A percentile compares a stretch with the other conserved stretches of the same genome.
phyloP scores from a whole-genome alignment of 2,329 filamentous ascomycete species.

The Alternaria infectoria region DNA sequence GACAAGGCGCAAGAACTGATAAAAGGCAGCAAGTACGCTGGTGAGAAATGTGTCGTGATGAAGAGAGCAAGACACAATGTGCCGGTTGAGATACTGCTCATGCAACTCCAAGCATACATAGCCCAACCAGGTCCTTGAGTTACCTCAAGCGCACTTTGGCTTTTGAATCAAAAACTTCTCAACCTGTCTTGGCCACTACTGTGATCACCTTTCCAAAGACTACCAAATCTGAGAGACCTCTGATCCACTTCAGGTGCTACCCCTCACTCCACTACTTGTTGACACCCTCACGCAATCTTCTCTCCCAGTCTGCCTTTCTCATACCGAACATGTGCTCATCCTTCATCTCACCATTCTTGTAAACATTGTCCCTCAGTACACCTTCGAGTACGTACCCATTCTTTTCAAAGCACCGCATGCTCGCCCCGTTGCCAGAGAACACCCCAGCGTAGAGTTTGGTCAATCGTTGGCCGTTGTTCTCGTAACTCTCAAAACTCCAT shows the following conservation, averaged over 20 bases:
- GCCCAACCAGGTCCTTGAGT: slow-evolving; percentile 28
- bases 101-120: slow-evolving; percentile 42
- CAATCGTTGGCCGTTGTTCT: slow-evolving; percentile 31
- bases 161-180: background rate
- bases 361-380: slow-evolving; percentile 38
- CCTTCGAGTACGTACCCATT: slow-evolving; percentile 49
- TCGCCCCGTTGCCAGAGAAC: slow-evolving; percentile 42
- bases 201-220: background rate
- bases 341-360: slow-evolving; percentile 43
- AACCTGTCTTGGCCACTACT: background rate
- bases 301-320: slow-evolving; percentile 41
- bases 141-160: background rate
- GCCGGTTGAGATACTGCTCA: slow-evolving; percentile 36
- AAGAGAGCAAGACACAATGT: slow-evolving; percentile 38
- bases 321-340: slow-evolving; percentile 46
- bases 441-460: slow-evolving; percentile 40
- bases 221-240: background rate
- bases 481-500: slow-evolving; percentile 42
- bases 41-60: slow-evolving; percentile 35
- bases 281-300: background rate
- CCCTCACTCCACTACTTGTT: background rate
- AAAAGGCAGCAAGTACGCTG: slow-evolving; percentile 26
- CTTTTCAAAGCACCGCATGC: slow-evolving; percentile 46
- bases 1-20: slow-evolving; percentile 34
- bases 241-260: background rate